Evolutionary conservation across 352 stramenopile genomes (phyloP).

Genomic region (Phytopythium oedochilum): DNA sequence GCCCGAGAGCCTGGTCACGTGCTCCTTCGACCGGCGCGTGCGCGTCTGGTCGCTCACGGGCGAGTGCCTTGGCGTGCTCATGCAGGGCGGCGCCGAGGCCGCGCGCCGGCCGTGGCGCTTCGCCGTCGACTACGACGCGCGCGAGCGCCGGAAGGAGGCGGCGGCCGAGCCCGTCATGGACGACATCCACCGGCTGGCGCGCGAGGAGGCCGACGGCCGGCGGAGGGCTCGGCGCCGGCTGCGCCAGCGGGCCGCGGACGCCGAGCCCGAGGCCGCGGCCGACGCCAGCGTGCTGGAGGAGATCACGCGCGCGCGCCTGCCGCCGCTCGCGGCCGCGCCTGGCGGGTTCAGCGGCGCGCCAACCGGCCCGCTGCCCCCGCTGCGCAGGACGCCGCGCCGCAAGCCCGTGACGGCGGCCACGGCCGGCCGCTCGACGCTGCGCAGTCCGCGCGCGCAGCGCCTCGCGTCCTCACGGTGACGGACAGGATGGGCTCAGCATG

Average conservation of each 20-base stretch:
- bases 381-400: conserved; percentile 45
- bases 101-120: conserved; percentile 58
- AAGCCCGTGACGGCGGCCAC: conserved; percentile 39
- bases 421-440: conserved; percentile 27
- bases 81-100: conserved; percentile 60
- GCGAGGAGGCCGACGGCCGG: conserved; percentile 13
- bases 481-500: not conserved
- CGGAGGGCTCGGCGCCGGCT: conserved; percentile 6
- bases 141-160: conserved; percentile 61
- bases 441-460: conserved; percentile 39
- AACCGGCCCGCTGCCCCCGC: conserved; percentile 7
- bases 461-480: too few species aligned
- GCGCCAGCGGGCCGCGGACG: conserved; percentile 8
- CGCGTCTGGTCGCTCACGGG: conserved; percentile 66
- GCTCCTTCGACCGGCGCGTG: conserved; percentile 74
- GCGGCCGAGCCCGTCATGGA: conserved; percentile 51
- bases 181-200: conserved; percentile 38
- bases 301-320: conserved; percentile 31
- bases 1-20: conserved; percentile 63
- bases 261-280: conserved; percentile 10
- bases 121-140: conserved; percentile 64
- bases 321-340: conserved; percentile 14
- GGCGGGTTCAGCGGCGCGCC: not conserved
- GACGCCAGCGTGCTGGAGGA: conserved; percentile 33
- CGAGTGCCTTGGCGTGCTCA: conserved; percentile 67